These are phyloP conservation scores for Aspergillus luchuensis DNA, from an alignment of 2,329 filamentous ascomycete genomes.

Conservation along the genomic window DNA sequence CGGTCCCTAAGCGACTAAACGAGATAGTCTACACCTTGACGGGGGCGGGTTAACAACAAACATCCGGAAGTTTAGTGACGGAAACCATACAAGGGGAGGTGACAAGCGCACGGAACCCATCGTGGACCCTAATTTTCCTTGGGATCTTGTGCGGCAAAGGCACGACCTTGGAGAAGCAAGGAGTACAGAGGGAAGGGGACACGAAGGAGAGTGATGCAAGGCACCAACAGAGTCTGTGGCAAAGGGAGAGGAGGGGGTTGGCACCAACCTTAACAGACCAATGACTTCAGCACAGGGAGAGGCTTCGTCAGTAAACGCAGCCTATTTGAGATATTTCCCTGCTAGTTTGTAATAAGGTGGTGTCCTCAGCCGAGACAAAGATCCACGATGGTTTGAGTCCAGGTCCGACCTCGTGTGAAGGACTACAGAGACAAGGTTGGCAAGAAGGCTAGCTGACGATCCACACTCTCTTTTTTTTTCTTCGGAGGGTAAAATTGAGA, in stretches of 20 bases:
- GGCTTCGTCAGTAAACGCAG: conserved; percentile 5
- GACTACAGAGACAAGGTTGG: conserved; percentile 16
- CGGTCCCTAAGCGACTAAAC: conserved; percentile 24
- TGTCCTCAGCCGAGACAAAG: conserved; percentile 31
- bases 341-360: conserved; percentile 19
- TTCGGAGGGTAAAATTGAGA: conserved; percentile 8
- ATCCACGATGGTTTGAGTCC: conserved; percentile 25
- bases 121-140: conserved; percentile 29
- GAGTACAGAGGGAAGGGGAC: conserved; percentile 28
- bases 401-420: conserved; percentile 14
- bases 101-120: conserved; percentile 29
- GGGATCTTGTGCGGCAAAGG: conserved; percentile 26
- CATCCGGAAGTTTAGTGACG: conserved; percentile 21
- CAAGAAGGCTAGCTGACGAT: conserved; percentile 12
- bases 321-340: conserved; percentile 16
- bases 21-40: conserved; percentile 24
- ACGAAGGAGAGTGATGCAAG: conserved; percentile 39
- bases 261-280: conserved; percentile 35
- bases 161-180: conserved; percentile 37
- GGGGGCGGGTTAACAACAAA: conserved; percentile 39
- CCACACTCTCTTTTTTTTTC: conserved; percentile 17
- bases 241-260: conserved; percentile 25
- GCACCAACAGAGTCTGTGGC: conserved; percentile 31
- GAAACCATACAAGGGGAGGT: conserved; percentile 26
- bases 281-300: conserved; percentile 7